phyloP scores from a whole-genome alignment of 1,139 yeast genomes.

The Lodderomyces parapsilosis region DNA sequence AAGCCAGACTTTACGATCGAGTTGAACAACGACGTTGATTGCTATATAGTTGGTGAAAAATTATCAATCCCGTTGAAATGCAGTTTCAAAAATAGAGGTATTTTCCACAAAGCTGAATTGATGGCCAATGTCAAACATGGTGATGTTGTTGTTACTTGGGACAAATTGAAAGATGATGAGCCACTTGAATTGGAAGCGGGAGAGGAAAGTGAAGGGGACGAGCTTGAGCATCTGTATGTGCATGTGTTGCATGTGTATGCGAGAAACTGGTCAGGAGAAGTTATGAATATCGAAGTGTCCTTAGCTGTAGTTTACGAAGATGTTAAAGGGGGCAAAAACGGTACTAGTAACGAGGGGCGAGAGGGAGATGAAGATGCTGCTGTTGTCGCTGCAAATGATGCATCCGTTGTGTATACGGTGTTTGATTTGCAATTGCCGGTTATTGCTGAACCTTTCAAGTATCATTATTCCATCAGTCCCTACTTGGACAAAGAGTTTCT shows the following conservation, averaged over 20 bases:
- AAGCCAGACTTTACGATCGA: slow-evolving; percentile 20
- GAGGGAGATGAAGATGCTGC: background rate
- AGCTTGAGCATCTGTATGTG: slow-evolving; percentile 8
- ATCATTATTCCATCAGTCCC: slow-evolving; percentile 34
- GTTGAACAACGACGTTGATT: slow-evolving; percentile 7
- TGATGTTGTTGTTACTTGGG: slow-evolving; percentile 34
- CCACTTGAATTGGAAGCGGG: slow-evolving; percentile 23
- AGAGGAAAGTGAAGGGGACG: slow-evolving; percentile 5
- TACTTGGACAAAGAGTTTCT: background rate
- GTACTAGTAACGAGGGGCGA: slow-evolving; percentile 15
- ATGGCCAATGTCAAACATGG: slow-evolving; percentile 10
- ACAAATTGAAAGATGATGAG: slow-evolving; percentile 42
- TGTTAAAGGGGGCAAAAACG: slow-evolving; percentile 11
- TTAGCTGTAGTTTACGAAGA: slow-evolving; percentile 21
- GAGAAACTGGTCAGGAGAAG: background rate
- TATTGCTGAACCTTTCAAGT: slow-evolving; percentile 34
- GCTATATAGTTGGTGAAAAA: slow-evolving; percentile 24
- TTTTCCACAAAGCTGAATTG: slow-evolving; percentile 9
- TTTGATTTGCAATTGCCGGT: slow-evolving; percentile 30
- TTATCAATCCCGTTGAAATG: slow-evolving; percentile 23
- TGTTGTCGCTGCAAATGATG: background rate
- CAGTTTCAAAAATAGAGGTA: slow-evolving; percentile 10
- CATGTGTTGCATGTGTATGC: slow-evolving; percentile 15
- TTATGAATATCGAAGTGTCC: slow-evolving; percentile 1
- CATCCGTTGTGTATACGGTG: slow-evolving; percentile 24